Evolutionary conservation across 805 yeast species (phyloP), one percentile per base, ranked within the genome.

Genomic region (Myxozyma melibiosi): DNA sequence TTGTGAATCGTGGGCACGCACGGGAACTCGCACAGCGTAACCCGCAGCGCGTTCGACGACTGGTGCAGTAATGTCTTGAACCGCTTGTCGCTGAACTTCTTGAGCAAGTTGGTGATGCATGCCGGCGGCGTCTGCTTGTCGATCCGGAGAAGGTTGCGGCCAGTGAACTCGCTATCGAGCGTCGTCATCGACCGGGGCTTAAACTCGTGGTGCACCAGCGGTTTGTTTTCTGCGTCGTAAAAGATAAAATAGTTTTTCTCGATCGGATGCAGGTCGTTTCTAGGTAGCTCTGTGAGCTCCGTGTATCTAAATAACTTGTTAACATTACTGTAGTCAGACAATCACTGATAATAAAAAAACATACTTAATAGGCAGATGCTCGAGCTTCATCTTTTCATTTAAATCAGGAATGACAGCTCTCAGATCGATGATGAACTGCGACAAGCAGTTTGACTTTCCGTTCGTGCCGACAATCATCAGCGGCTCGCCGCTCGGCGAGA

Each of bases 1-100:
- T 58, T 58, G 27, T 58, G 57, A 38, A 57, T 51, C 4, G 63
- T 57, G 13, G 63, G 63, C 22, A 50, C 51, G 45, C 63, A 58
- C 11, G 63, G 63, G 33, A 57, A 58, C 18, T 58, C 55, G 48
- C 63, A 58, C 5, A 58, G 42, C 4, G 63, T 58, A 14, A 58
- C 55, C 11, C 61, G 53, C 18, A 58, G 38, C 6, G 63, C 35
- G 30, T 58, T 58, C 22, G 61, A 51, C 3, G 53, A 62, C 35
- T 58, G 63, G 41, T 58, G 63, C 9, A 59, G 22, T 13, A 37
- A 31, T 20, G 41, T 33, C 11, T 7, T 30, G 20, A 35, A 35
- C 8, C 25, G 30, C 13, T 13, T 20, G 27, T 40, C 27, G 20
- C 34, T 39, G 31, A 25, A 45, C 16, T 53, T 46, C 8, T 28